Base-by-base conservation (phyloP, 129 eudicot genomes). In the Flaveria sonorensis region DNA sequence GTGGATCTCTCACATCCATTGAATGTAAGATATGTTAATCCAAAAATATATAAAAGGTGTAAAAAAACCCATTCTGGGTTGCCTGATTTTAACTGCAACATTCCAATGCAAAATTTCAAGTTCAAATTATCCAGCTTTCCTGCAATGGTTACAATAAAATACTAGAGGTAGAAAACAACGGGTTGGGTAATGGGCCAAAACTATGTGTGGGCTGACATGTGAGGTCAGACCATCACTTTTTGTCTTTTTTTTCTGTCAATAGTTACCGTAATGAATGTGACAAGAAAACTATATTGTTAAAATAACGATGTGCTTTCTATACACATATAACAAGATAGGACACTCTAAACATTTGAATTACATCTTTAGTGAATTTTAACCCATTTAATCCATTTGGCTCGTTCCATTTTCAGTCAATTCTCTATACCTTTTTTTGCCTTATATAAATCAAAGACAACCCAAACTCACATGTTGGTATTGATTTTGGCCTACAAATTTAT, bases 1-100 rank as follows among this genome's bases (percentile, higher is more conserved):
- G 47, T 65, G 73, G 79, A 57, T 79, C 83, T 76, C 86, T 85
- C 51, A 68, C 86, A 60, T 88, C 87, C 52, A 70, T 83, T 20
- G 85, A 85, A 62, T 64, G 89, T 88, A 81, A 77, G 80, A 28
- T 45, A 81, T 77, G 16, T 26, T 12, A 48, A 15, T 62, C 47
- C 59, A 64, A 53, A 13, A 16, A 3, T 4, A 36, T 6, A 47
- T 10, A 61, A 62, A 9, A 60, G 45, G 68, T 14, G 13, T 1
- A 6, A 59, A 23, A 24, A 3, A 11, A 39, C 21, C 68, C 19
- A 23, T 21, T 15, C 11, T 40, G 19, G 9, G 36, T 32, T 30
- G 51, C n/a, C 20, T 56, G 48, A 55, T 77, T 2, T 52, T 20
- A 21, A 60, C 70, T 60, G 78, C 43, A 40, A 16, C 19, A 12